Evolutionary conservation across 306 rosid species (phyloP).

Genomic region (Vigna mungo): DNA sequence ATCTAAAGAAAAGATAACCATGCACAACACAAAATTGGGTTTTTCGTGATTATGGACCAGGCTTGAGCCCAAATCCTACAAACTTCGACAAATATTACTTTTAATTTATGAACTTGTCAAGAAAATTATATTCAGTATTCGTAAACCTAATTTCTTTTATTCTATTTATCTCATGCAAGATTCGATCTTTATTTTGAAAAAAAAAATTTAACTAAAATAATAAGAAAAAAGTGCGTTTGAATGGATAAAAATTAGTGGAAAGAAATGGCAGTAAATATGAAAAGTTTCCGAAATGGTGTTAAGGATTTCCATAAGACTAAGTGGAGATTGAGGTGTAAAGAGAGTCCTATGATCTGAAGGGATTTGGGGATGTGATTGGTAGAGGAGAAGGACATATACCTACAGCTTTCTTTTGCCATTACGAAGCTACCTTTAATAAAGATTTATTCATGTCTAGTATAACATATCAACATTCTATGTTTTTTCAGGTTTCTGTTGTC

Average conservation of each 20-base stretch:
- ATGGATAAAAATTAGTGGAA: not conserved
- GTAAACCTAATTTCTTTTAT: too few species aligned
- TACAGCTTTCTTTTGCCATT: slow-evolving; percentile 27
- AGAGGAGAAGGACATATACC: slow-evolving; percentile 57
- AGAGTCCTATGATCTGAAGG: slow-evolving; percentile 39
- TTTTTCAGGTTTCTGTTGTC: slow-evolving; percentile 27
- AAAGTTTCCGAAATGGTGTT: slow-evolving; percentile 5
- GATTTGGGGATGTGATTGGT: slow-evolving; percentile 51
- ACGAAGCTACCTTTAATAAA: slow-evolving; percentile 14
- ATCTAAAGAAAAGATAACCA: too few species aligned
- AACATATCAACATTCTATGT: slow-evolving; percentile 24
- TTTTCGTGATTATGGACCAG: not conserved
- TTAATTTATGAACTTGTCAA: too few species aligned
- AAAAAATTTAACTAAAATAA: too few species aligned
- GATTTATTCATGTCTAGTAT: slow-evolving; percentile 29
- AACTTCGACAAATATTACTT: too few species aligned
- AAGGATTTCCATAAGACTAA: slow-evolving; percentile 25
- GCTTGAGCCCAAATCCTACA: too few species aligned
- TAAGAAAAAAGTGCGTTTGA: not conserved
- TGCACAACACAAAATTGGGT: not conserved
- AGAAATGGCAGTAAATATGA: not conserved
- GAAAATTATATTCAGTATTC: too few species aligned
- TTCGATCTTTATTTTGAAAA: too few species aligned
- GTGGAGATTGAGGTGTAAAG: slow-evolving; percentile 56
- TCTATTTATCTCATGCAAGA: too few species aligned